These are phyloP conservation scores for Penicillium coffeae DNA, from an alignment of 495 filamentous ascomycete genomes.

Conservation along the genomic window DNA sequence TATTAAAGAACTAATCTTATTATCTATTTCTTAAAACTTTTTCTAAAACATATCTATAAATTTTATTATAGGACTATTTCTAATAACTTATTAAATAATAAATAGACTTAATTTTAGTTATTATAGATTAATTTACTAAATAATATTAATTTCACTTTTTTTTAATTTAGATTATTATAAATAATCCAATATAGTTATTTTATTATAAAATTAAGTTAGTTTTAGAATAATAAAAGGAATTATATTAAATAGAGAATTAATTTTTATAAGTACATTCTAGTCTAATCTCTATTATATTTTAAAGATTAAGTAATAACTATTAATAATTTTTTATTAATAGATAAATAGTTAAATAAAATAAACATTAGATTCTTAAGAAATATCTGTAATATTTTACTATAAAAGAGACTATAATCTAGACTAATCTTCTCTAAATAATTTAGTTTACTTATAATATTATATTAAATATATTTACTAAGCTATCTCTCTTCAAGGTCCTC, in stretches of 20 bases:
- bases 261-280: neutral
- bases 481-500: neutral
- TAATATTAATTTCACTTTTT: too few relatives aligned
- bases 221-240: too few relatives aligned
- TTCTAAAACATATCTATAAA: too few relatives aligned
- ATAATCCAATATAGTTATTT: neutral
- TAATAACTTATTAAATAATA: too few relatives aligned
- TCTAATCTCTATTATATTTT: neutral
- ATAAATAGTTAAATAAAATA: neutral
- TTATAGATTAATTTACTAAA: too few relatives aligned
- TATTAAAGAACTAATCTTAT: too few relatives aligned
- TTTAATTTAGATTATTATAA: too few relatives aligned
- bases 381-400: conserved; percentile 2
- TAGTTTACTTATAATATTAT: neutral
- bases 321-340: neutral
- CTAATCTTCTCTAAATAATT: conserved; percentile 6
- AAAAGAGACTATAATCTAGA: neutral
- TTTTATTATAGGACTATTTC: too few relatives aligned
- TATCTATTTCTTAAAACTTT: too few relatives aligned
- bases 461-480: neutral
- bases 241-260: too few relatives aligned
- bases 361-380: conserved; percentile 1
- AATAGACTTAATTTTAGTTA: too few relatives aligned
- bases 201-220: neutral
- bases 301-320: neutral